Base-by-base conservation (phyloP, 2,329 filamentous ascomycete genomes). In the Fusarium marasasianum region DNA sequence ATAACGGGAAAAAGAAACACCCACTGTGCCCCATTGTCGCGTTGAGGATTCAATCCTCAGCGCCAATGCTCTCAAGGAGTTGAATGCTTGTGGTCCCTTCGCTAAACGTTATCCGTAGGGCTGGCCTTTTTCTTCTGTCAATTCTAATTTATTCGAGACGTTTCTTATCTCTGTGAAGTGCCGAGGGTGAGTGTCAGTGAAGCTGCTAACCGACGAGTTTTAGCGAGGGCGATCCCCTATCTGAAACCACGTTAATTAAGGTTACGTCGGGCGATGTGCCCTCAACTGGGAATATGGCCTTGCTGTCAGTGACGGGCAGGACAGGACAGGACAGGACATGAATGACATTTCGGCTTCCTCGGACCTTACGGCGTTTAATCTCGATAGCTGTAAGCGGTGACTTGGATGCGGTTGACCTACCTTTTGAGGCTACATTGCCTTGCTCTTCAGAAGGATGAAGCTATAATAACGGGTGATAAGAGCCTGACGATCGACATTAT, bases 201-300 rank as follows among this genome's bases (percentile, higher is more conserved):
- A 63, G 67, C 67, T 62, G 67, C 40, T 71, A 60, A 55, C 50
- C 57, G 64, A 57, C 44, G 26, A 33, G 35, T 20, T 43, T 66
- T 71, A 63, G 51, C 56, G 57, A 72, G 44, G 69, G 40, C 63
- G 69, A 72, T 72, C 63, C 44, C 67, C 48, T 64, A 74, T 74
- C 63, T 74, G 71, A 73, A 73, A 73, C 71, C 61, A 66, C 18
- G 38, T 74, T 72, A 48, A 64, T 54, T 66, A 70, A 70, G 66
- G 66, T 66, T 62, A 60, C 56, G 26, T 71, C 50, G 53, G 54
- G 44, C 57, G 56, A 71, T 63, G 57, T 68, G 44, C 45, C 54
- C 48, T 72, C 17, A 53, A 47, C 44, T 45, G 57, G 59, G 56
- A 70, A 44, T 53, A 59, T 51, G 60, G 48, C 48, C 43, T 64